These are phyloP conservation scores for Arthrobotrys musiformis DNA, from an alignment of 2,329 filamentous ascomycete species.

Conservation along the genomic window DNA sequence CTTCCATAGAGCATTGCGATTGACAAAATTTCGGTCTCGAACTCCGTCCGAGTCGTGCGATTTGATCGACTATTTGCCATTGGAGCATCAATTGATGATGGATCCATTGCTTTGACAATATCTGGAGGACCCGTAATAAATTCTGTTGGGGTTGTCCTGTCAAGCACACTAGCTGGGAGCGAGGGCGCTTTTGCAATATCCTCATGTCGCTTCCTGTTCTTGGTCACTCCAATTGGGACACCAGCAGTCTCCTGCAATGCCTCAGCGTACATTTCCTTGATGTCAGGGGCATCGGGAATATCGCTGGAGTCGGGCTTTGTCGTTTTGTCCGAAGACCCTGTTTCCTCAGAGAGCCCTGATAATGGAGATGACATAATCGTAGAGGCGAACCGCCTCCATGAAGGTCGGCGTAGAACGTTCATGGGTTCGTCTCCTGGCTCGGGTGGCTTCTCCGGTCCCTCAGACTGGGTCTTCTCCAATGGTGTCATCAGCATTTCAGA, in stretches of 20 bases:
- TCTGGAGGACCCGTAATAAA: slow-evolving; percentile 43
- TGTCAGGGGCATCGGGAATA: slow-evolving; percentile 1
- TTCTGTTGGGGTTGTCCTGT: slow-evolving; percentile 19
- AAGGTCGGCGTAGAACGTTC: slow-evolving; percentile 39
- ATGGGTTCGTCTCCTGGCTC: slow-evolving; percentile 17
- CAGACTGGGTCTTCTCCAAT: slow-evolving; percentile 29
- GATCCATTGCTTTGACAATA: slow-evolving; percentile 4
- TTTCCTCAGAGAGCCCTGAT: slow-evolving; percentile 44
- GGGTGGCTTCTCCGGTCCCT: slow-evolving; percentile 9
- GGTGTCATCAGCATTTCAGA: slow-evolving; percentile 38
- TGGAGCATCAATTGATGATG: background rate
- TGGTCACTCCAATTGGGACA: slow-evolving; percentile 15
- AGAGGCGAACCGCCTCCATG: slow-evolving; percentile 48
- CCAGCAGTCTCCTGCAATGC: slow-evolving; percentile 38
- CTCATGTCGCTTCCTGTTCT: slow-evolving; percentile 22
- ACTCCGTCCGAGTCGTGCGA: slow-evolving; percentile 38
- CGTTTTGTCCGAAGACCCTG: slow-evolving; percentile 17
- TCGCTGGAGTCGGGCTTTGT: slow-evolving; percentile 16
- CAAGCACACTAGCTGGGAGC: slow-evolving; percentile 15
- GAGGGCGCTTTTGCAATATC: slow-evolving; percentile 12
- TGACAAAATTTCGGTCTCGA: slow-evolving; percentile 43
- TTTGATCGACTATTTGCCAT: background rate
- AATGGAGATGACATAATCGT: slow-evolving; percentile 36
- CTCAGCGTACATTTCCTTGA: slow-evolving; percentile 44
- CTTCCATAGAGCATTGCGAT: slow-evolving; percentile 43